A percentile compares a stretch with the other conserved stretches of the same genome.
These are phyloP conservation scores for Phaeodactylum tricornutum DNA, from an alignment of 108 stramenopile species.

Conservation along the genomic window DNA sequence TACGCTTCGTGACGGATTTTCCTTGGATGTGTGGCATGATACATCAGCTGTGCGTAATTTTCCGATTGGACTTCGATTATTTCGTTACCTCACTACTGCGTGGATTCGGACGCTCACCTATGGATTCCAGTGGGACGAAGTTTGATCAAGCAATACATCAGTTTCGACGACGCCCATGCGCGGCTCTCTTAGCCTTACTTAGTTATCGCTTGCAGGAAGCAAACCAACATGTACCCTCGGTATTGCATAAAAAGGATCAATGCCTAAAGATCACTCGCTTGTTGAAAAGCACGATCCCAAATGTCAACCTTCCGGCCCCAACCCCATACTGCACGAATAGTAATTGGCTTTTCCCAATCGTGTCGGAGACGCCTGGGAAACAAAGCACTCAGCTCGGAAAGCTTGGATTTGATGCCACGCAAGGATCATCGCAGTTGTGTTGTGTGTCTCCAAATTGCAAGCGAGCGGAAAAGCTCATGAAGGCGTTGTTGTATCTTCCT, in stretches of 20 bases:
- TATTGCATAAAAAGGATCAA: too few species aligned
- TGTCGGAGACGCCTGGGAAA: conserved; percentile 18
- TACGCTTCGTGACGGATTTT: conserved; percentile 39
- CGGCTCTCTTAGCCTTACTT: conserved; percentile 45
- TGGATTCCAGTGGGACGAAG: neutral
- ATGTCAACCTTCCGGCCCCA: too few species aligned
- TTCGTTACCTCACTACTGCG: conserved; percentile 39
- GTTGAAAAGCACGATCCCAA: too few species aligned
- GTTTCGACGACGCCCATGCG: conserved; percentile 44
- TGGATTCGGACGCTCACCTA: conserved; percentile 31
- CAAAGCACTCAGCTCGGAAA: conserved; percentile 20
- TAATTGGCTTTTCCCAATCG: conserved; percentile 52
- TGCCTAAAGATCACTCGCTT: too few species aligned
- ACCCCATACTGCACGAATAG: too few species aligned
- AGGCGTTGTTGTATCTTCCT: conserved; percentile 61
- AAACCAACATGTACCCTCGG: neutral
- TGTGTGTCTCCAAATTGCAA: conserved; percentile 26
- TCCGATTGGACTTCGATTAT: conserved; percentile 42
- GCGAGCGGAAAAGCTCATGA: conserved; percentile 29
- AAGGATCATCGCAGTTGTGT: conserved; percentile 59
- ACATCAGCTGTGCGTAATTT: conserved; percentile 6
- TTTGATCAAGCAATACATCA: conserved; percentile 12
- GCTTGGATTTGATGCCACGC: conserved; percentile 50
- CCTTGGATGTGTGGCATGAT: conserved; percentile 32
- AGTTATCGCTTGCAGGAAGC: conserved; percentile 39